Base-by-base conservation (phyloP, 2,329 filamentous ascomycete species). In the Microcera coccophila region DNA sequence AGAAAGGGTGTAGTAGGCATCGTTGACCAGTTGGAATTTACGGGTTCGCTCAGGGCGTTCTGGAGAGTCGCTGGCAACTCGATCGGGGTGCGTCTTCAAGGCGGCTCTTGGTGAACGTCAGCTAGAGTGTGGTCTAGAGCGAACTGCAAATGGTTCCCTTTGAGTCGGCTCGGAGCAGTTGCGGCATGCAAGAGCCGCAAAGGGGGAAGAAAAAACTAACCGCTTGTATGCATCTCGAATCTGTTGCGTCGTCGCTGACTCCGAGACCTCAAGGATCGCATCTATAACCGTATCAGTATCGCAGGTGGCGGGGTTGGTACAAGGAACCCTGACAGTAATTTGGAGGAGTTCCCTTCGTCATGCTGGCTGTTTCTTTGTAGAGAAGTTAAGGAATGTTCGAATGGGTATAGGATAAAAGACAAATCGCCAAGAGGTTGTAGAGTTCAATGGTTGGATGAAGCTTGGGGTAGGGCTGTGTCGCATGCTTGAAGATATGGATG, bases 211-310 rank as follows among this genome's bases (percentile, higher is more conserved):
- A 35, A 14, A 11, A 14, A 35, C 63, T 39, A 60, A 87, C 85
- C 85, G 85, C 66, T 98, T 98, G 75, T 97, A 98, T 38, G 90
- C 93, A 74, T 88, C 86, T 57, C 91, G 86, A 62, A 98, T 84
- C 64, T 97, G 86, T 59, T 90, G 82, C 45, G 83, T 80, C 0
- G 82, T 85, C 24, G 91, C 90, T 54, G 77, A 84, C 26, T 87
- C 78, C 39, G 82, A 63, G 47, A 95, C 67, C 50, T 85, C 85
- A 38, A 95, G 82, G 51, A 86, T 78, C 38, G 78, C 81, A 69
- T 91, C 87, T 90, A 51, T 19, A 34, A 29, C 31, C 42, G 24
- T n/a, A 36, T 58, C 40, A 57, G 41, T 45, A 44, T 33, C 34
- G 38, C 35, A 44, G 11, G 32, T 45, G 32, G 33, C 38, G 39